These are phyloP conservation scores for Mucor indicus DNA, from an alignment of 371 early-diverging fungal species.

Conservation along the genomic window DNA sequence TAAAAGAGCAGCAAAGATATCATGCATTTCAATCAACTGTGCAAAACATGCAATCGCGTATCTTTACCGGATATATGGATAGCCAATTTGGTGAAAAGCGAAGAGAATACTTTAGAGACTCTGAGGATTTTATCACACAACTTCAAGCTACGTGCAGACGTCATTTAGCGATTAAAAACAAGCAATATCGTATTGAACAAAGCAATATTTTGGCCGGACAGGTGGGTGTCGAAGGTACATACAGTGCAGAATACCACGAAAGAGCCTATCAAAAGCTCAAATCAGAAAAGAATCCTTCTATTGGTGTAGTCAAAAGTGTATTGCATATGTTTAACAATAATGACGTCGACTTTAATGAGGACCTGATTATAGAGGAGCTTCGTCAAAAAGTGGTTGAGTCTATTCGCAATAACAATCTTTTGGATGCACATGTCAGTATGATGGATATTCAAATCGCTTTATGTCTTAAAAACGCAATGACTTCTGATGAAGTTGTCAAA, in stretches of 20 bases:
- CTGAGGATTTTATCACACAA: conserved; percentile 21
- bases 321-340: conserved; percentile 89
- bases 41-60: conserved; percentile 12
- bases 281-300: conserved; percentile 74
- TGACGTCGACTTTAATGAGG: conserved; percentile 91
- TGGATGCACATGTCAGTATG: conserved; percentile 82
- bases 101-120: conserved; percentile 7
- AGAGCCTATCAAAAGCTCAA: conserved; percentile 15
- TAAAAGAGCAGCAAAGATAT: conserved; percentile 15
- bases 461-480: conserved; percentile 94
- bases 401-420: conserved; percentile 88
- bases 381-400: conserved; percentile 82
- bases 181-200: conserved; percentile 5
- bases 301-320: conserved; percentile 84
- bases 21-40: conserved; percentile 11
- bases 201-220: not conserved
- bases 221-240: conserved; percentile 5
- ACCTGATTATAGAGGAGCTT: conserved; percentile 83
- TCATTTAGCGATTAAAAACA: conserved; percentile 5
- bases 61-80: conserved; percentile 3
- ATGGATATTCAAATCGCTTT: conserved; percentile 97
- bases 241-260: conserved; percentile 11
- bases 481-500: conserved; percentile 88
- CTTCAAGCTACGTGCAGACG: conserved; percentile 17
- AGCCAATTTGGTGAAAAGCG: conserved; percentile 19